These are phyloP conservation scores for Tilletia setariae DNA, from an alignment of 1,284 basidiomycete genomes.

Conservation along the genomic window DNA sequence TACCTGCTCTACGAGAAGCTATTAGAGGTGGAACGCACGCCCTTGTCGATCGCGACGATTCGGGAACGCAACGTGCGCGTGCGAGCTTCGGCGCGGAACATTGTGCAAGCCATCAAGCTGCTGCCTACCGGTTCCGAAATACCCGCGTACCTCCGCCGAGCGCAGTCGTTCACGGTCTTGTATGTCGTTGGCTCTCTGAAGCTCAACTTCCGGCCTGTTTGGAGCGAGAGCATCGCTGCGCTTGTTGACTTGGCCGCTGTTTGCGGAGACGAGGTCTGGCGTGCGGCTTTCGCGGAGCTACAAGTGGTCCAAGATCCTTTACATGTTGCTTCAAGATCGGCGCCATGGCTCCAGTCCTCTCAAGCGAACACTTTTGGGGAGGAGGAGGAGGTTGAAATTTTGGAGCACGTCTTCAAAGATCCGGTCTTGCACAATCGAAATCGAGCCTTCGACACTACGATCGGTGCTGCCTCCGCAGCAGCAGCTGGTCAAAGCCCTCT, in stretches of 20 bases:
- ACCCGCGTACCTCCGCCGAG: not conserved
- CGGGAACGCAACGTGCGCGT: conserved; percentile 49
- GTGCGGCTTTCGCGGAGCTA: conserved; percentile 29
- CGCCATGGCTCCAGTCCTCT: not conserved
- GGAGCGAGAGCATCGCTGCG: conserved; percentile 43
- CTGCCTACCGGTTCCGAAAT: not conserved
- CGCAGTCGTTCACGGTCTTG: conserved; percentile 25
- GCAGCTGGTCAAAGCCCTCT: not conserved
- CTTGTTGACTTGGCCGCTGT: conserved; percentile 36
- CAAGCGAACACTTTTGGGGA: not conserved
- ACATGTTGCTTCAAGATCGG: not conserved
- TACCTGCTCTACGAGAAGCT: conserved; percentile 21
- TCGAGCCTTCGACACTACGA: not conserved
- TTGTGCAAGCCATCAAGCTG: conserved; percentile 16
- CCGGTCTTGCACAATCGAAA: not conserved
- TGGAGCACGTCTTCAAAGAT: conserved; percentile 12
- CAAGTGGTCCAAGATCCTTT: conserved; percentile 11
- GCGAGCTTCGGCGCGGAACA: conserved; percentile 41
- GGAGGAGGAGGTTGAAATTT: not conserved
- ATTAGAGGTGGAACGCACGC: conserved; percentile 40
- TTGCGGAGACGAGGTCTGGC: conserved; percentile 29
- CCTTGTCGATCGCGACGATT: conserved; percentile 36
- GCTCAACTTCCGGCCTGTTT: conserved; percentile 50
- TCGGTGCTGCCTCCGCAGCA: not conserved
- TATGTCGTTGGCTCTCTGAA: conserved; percentile 48